Evolutionary conservation across 2,329 filamentous ascomycete species (phyloP), one percentile per base, ranked within the genome.

Genomic region (Cladophialophora yegresii): DNA sequence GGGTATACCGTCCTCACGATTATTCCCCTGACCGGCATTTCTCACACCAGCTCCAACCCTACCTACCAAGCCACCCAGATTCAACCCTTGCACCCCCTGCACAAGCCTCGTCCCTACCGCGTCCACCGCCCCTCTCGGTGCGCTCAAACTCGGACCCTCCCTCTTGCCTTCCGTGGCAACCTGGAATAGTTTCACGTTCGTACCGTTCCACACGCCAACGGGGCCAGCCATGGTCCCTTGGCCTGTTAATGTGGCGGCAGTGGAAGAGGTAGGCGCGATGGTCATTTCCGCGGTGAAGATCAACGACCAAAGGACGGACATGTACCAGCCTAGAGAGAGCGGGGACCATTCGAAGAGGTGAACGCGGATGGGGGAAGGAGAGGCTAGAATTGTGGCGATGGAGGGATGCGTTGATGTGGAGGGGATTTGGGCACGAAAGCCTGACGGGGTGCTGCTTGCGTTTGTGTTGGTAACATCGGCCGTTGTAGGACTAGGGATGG

Each of bases 331-430:
- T 57, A 98, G 82, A 0, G 91, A 90, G 36, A 96, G 81, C 0
- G 91, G 88, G 2, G 92, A 93, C 93, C 93, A 98, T 78, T 96
- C 92, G 73, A 98, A 98, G 13, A 91, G 89, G 74, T 97, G 93
- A 16, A 95, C 89, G 33, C 90, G 85, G 58, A 91, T 84, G 0
- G 89, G 83, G 1, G 87, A 87, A 0, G 90, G 85, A 53, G 96
- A 92, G 0, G 76, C 73, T n/a, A 80, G 73, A 43, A 96, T 86
- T 8, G 87, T 88, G 9, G 87, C 83, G 50, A 96, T 80, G 57
- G 85, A 82, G 1, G 89, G 79, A 49, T 80, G 78, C n/a, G 77
- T 76, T 12, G 74, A 71, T 56, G 80, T 80, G 1, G 77, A 76
- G 5, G 78, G 76, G 30, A 81, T 76, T 32, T 79, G 79, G 40